Evolutionary conservation across 495 filamentous ascomycete species (phyloP).

Genomic region (Penicillium lividum): DNA sequence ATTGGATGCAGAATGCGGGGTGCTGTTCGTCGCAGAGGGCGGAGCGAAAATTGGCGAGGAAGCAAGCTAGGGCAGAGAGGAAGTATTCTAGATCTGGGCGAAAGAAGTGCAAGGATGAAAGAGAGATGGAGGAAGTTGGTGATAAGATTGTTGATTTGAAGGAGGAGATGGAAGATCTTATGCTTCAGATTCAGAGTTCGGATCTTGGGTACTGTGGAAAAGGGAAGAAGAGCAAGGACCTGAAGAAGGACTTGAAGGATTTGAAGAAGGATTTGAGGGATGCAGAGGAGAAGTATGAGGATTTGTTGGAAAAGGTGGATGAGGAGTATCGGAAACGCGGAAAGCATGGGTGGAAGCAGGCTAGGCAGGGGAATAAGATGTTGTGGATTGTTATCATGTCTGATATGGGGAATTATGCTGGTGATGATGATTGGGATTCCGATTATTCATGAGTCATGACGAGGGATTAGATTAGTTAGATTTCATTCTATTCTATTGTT

Average conservation of each 20-base stretch:
- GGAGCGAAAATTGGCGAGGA: not conserved
- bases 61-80: not conserved
- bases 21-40: not conserved
- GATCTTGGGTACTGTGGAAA: not conserved
- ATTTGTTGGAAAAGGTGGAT: constrained; percentile 8
- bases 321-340: constrained; percentile 1
- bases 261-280: not conserved
- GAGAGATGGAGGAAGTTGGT: not conserved
- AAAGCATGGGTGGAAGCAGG: not conserved
- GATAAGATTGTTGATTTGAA: constrained; percentile 2
- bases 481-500: not conserved
- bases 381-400: constrained; percentile 19
- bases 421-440: constrained; percentile 19
- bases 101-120: not conserved
- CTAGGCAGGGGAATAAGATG: constrained; percentile 17
- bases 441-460: not conserved
- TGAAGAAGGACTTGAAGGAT: not conserved
- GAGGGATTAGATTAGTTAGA: not conserved
- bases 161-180: not conserved
- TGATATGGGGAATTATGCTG: not conserved
- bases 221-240: not conserved
- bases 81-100: not conserved
- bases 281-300: not conserved
- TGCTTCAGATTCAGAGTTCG: not conserved
- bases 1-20: not conserved